Base-by-base conservation (phyloP, 2,329 filamentous ascomycete species). In the Neophaeococcomyces mojaviensis region DNA sequence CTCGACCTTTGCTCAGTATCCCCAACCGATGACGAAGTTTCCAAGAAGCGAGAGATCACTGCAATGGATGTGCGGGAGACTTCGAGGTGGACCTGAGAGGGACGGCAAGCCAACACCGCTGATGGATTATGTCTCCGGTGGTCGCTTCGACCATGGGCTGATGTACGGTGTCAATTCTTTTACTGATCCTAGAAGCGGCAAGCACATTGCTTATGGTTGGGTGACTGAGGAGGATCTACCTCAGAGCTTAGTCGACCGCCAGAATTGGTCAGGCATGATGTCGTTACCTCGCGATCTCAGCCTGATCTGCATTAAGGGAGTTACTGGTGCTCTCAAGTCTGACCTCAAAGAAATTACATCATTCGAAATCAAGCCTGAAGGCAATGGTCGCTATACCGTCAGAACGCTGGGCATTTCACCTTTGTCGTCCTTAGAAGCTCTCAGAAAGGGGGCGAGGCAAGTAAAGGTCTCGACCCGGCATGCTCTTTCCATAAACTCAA, bases 141-240 rank as follows among this genome's bases (percentile, higher is more conserved):
- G 73, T 1, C 61, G 68, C 9, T 62, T 75, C 16, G 73, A 76
- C 44, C 67, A 74, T 38, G 73, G 71, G 2, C 64, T 64, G 19
- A 58, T 69, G 12, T 76, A 76, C 42, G 73, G 73, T 0, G 68
- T 69, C 3, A 74, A 71, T 45, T 68, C 70, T 0, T 76, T 73
- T 51, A 64, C 61, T 50, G 70, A 76, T 37, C 68, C 71, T 0
- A 53, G 63, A 3, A 65, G 68, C 0, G 55, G 61, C 0, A 61
- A 61, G 33, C 62, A 66, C 9, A 61, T 76, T 3, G 61, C 70
- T 1, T 74, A 66, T 57, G 71, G 71, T 3, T 76, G 73, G 73
- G 61, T 77, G 30, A 68, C 65, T 1, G 72, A 77, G 51, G 72
- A 77, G 10, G 70, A 74, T 42, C 51, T 76, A 3, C 64, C 70